Base-by-base conservation (phyloP, 192 early-diverging fungal species). In the Backusella macrospora region DNA sequence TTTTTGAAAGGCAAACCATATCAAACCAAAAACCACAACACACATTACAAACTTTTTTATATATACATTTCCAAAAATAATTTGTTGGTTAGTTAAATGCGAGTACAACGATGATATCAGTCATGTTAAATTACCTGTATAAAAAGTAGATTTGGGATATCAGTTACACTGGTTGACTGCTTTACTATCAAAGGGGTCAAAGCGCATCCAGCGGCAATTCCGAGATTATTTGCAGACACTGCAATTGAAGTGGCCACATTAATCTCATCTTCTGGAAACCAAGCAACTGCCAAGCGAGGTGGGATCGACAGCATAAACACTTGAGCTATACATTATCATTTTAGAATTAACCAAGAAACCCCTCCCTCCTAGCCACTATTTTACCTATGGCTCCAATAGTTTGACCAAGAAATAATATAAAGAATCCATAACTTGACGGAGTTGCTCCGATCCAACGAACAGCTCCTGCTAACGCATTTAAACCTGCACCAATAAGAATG, bases 211-310 rank as follows among this genome's bases (percentile, higher is more conserved):
- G 65, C 65, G 3, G 83, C 83, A 48, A 80, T 74, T 3, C 83
- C 83, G 23, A 82, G 71, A 47, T 76, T 80, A 73, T 85, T 85
- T 0, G 79, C 78, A 6, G 73, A 75, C 16, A 85, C 76, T 4
- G 81, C 83, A 46, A 85, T 66, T 9, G 81, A 49, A 34, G 79
- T 82, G 6, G 81, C 81, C 13, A 82, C 29, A 69, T 85, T 85
- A 38, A 82, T 80, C 72, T 85, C 76, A 40, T 71, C 47, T n/a
- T 73, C 66, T 3, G 72, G 76, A 68, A 81, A 81, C 80, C 80
- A 81, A 43, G 76, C 80, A 14, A 81, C 80, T 13, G 80, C 80
- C 34, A 81, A 70, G 45, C 75, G 72, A 42, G 80, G 76, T 12
- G 80, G 80, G 4, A 81, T 52, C 0, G 75, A 76, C 21, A 81